A percentile compares a stretch with the other conserved stretches of the same genome.
These are phyloP conservation scores for Colletotrichum shisoi DNA, from an alignment of 2,329 filamentous ascomycete genomes.

Conservation along the genomic window DNA sequence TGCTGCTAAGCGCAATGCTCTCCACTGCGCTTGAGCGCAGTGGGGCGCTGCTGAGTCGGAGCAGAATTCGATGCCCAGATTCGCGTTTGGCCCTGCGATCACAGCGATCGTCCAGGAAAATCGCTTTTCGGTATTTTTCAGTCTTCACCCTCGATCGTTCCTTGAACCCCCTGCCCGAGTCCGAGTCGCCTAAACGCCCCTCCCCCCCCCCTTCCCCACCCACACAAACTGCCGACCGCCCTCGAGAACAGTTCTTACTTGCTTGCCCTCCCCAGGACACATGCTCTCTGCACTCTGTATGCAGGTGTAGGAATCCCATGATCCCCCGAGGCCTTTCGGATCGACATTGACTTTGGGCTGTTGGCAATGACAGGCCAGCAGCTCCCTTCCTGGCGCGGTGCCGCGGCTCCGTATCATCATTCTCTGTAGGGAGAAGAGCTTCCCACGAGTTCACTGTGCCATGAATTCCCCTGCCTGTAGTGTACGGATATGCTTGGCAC, in stretches of 20 bases:
- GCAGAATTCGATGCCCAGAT: conserved; percentile 38
- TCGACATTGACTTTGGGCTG: conserved; percentile 14
- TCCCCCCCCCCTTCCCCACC: no score
- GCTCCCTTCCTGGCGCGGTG: background rate
- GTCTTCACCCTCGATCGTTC: conserved; percentile 19
- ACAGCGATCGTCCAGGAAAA: conserved; percentile 31
- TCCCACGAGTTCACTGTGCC: no score
- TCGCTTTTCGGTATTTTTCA: conserved; percentile 17
- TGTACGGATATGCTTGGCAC: no score
- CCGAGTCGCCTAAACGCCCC: background rate
- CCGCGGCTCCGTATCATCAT: conserved; percentile 10
- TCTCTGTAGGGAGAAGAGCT: background rate
- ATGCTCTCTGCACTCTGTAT: background rate
- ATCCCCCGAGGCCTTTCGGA: conserved; percentile 3
- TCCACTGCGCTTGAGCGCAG: no score
- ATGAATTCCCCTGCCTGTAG: no score
- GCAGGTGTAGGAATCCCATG: conserved; percentile 1
- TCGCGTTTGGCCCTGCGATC: conserved; percentile 31
- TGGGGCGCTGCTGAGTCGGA: background rate
- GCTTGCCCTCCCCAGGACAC: background rate
- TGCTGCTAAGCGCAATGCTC: no score
- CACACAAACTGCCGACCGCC: no score
- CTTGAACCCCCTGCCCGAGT: conserved; percentile 19
- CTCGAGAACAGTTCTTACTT: background rate
- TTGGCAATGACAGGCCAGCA: conserved; percentile 11